phyloP scores from a whole-genome alignment of 352 stramenopile species.

The Phytophthora litchii region DNA sequence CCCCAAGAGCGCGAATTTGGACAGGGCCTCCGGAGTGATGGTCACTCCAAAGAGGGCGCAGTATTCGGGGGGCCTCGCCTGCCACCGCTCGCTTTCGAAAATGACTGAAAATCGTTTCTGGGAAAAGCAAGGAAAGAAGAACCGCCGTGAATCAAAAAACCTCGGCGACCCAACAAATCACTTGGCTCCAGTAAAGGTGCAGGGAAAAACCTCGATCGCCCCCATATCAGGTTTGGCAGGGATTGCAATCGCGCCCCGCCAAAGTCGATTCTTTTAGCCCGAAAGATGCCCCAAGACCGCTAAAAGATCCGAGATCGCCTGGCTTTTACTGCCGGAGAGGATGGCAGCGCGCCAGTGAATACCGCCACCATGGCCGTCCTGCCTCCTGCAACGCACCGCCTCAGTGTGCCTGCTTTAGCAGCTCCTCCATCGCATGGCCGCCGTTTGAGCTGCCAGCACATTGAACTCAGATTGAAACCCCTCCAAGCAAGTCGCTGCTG shows the following conservation, averaged over 20 bases:
- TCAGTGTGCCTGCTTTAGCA: neutral
- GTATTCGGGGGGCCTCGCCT: slow-evolving; percentile 47
- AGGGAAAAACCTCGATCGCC: slow-evolving; percentile 42
- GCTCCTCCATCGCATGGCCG: slow-evolving; percentile 21
- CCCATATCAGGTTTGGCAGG: slow-evolving; percentile 27
- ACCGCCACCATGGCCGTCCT: neutral
- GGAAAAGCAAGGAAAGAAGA: slow-evolving; percentile 46
- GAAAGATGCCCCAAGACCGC: slow-evolving; percentile 37
- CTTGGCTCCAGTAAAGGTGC: slow-evolving; percentile 20
- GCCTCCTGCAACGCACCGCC: neutral
- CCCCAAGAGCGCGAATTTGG: slow-evolving; percentile 33
- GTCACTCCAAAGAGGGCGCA: slow-evolving; percentile 43
- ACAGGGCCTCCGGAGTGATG: slow-evolving; percentile 41
- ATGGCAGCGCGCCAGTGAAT: neutral
- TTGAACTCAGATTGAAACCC: slow-evolving; percentile 38
- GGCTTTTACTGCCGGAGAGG: slow-evolving; percentile 18
- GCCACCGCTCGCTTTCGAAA: slow-evolving; percentile 59
- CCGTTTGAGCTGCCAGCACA: slow-evolving; percentile 27
- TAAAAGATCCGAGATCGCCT: slow-evolving; percentile 28
- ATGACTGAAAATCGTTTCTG: slow-evolving; percentile 51
- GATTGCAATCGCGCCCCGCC: slow-evolving; percentile 7
- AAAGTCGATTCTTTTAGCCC: slow-evolving; percentile 32
- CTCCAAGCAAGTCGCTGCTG: slow-evolving; percentile 1
- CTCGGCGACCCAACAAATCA: slow-evolving; percentile 18
- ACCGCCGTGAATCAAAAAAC: slow-evolving; percentile 29